Evolutionary conservation across 1,139 yeast species (phyloP).

Genomic region (Kurtzmaniella quercitrusa): DNA sequence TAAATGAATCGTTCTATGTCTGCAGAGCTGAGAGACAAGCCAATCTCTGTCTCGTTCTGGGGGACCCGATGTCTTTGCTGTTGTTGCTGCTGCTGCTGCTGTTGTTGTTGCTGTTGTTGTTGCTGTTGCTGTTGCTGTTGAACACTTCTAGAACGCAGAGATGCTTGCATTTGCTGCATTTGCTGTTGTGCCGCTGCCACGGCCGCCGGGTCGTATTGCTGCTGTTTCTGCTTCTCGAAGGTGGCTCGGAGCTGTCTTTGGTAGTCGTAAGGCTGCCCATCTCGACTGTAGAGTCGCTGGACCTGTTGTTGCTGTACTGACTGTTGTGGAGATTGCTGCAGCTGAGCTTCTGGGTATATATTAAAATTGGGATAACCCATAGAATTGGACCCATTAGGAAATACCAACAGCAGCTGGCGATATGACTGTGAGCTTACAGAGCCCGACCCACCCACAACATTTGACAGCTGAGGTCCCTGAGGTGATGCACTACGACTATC

Average conservation of each 20-base stretch:
- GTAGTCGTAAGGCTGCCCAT: slow-evolving; percentile 4
- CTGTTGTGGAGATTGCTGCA: slow-evolving; percentile 10
- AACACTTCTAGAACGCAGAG: background rate
- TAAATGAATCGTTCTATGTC: slow-evolving; percentile 48
- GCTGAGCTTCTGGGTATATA: slow-evolving; percentile 15
- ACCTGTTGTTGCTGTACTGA: slow-evolving; percentile 8
- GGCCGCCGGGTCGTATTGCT: slow-evolving; percentile 1
- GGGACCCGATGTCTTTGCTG: slow-evolving; percentile 7
- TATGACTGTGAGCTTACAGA: slow-evolving; percentile 1
- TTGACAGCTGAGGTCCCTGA: background rate
- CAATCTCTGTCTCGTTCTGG: slow-evolving; percentile 6
- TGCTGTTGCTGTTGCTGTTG: slow-evolving; percentile 3
- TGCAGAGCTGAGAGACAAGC: slow-evolving; percentile 26
- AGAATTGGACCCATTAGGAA: slow-evolving; percentile 4
- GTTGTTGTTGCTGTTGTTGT: slow-evolving; percentile 6
- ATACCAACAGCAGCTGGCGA: slow-evolving; percentile 4
- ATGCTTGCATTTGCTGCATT: slow-evolving; percentile 1
- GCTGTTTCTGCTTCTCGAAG: slow-evolving; percentile 1
- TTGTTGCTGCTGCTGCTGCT: slow-evolving; percentile 7
- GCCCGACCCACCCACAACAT: background rate
- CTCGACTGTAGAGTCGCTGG: background rate
- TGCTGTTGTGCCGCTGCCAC: background rate
- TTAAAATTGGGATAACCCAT: slow-evolving; percentile 12
- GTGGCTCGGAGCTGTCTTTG: slow-evolving; percentile 2
- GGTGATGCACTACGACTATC: slow-evolving; percentile 1